Conservation (phyloP, 495 filamentous ascomycete species). For the Aspergillus incahuasiensis region DNA sequence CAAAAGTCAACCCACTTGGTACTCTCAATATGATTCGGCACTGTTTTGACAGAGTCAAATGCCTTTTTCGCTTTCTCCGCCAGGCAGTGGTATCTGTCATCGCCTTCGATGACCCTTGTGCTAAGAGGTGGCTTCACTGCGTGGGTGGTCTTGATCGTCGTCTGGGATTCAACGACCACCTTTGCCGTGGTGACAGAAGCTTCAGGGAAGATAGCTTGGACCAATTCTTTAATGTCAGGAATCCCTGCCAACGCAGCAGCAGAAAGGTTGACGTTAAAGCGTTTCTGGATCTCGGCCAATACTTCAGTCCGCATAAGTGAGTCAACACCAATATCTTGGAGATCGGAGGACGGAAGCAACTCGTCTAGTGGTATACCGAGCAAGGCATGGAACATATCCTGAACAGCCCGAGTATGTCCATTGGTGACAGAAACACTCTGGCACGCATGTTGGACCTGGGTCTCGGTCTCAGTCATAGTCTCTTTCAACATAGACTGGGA, state of each 20-base stretch:
- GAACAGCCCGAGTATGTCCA: too few species aligned
- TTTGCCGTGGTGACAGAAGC: neutral
- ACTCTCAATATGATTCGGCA: neutral
- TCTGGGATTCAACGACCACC: neutral
- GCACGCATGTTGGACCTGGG: too few species aligned
- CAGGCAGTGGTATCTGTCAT: neutral
- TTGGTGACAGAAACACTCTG: too few species aligned
- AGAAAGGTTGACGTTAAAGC: slow-evolving; percentile 11
- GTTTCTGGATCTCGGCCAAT: slow-evolving; percentile 28
- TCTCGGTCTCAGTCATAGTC: too few species aligned
- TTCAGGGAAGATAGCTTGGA: neutral
- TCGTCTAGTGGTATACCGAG: too few species aligned
- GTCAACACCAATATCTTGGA: neutral
- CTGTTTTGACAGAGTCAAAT: neutral
- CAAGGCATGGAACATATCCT: too few species aligned
- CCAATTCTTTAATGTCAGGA: neutral
- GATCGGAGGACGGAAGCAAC: too few species aligned
- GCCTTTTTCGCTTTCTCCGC: too few species aligned
- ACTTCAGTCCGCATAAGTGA: slow-evolving; percentile 34
- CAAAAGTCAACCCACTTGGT: neutral
- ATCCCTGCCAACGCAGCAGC: neutral
- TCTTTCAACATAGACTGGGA: too few species aligned
- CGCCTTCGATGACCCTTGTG: neutral
- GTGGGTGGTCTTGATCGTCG: too few species aligned
- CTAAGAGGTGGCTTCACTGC: too few species aligned